Evolutionary conservation across 202 grass and related monocot species (phyloP).

Genomic region (Cymbopogon flexuosus): DNA sequence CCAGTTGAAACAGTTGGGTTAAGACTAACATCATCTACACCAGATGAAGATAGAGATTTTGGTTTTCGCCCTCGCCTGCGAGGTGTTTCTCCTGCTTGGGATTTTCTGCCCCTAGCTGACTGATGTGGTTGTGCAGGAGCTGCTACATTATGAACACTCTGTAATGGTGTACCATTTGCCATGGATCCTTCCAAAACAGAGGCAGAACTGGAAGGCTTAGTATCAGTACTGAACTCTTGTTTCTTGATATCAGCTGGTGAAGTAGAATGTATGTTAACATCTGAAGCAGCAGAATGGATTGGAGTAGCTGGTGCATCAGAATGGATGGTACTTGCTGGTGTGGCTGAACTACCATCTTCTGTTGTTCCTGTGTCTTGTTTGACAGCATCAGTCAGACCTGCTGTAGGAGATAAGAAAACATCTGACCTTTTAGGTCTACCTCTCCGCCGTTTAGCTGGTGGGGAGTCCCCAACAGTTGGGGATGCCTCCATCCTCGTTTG

Average conservation of each 20-base stretch:
- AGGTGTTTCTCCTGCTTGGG: slow-evolving; percentile 52
- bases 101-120: slow-evolving; percentile 54
- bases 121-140: slow-evolving; percentile 29
- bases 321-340: slow-evolving; percentile 31
- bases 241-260: slow-evolving; percentile 31
- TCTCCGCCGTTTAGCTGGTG: slow-evolving; percentile 78
- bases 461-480: slow-evolving; percentile 44
- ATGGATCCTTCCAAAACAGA: slow-evolving; percentile 39
- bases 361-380: slow-evolving; percentile 44
- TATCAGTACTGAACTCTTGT: slow-evolving; percentile 38
- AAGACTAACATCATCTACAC: slow-evolving; percentile 31
- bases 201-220: slow-evolving; percentile 22
- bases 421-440: slow-evolving; percentile 80
- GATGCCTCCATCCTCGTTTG: slow-evolving; percentile 33
- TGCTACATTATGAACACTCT: slow-evolving; percentile 24
- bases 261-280: slow-evolving; percentile 30
- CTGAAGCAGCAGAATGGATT: slow-evolving; percentile 33
- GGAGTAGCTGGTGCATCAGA: slow-evolving; percentile 32
- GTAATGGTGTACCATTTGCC: slow-evolving; percentile 23
- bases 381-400: slow-evolving; percentile 19
- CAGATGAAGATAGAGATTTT: slow-evolving; percentile 42
- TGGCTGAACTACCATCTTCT: slow-evolving; percentile 28
- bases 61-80: slow-evolving; percentile 65
- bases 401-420: slow-evolving; percentile 31
- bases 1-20: slow-evolving; percentile 32